A percentile compares a stretch with the other conserved stretches of the same genome.
Conservation (phyloP, 73 alveolate genomes). For the Tetrahymena borealis region DNA sequence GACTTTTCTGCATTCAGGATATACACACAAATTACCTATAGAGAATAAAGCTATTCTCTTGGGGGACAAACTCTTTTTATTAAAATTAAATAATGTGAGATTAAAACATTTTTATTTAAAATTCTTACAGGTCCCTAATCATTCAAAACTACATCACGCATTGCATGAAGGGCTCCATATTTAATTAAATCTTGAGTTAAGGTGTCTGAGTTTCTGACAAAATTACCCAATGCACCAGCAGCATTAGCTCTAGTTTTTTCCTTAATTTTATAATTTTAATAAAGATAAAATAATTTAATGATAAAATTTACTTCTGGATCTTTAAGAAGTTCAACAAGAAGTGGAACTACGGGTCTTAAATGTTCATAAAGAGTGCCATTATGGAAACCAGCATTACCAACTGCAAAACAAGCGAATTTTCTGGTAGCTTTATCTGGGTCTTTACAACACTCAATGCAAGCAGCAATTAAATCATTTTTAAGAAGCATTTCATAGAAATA, state of each 20-base stretch:
- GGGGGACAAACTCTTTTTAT: slow-evolving; percentile 48
- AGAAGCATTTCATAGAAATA: slow-evolving; percentile 88
- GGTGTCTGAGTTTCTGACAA: slow-evolving; percentile 90
- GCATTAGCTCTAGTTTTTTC: slow-evolving; percentile 99
- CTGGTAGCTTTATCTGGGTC: slow-evolving; percentile 95
- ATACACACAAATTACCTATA: slow-evolving; percentile 91
- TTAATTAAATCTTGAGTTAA: slow-evolving; percentile 84
- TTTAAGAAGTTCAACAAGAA: slow-evolving; percentile 85
- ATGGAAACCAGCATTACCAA: slow-evolving; percentile 98
- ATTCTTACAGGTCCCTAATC: slow-evolving; percentile 67
- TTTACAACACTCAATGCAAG: slow-evolving; percentile 91
- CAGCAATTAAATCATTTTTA: slow-evolving; percentile 81
- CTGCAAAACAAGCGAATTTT: slow-evolving; percentile 98
- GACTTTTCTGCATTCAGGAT: slow-evolving; percentile 78
- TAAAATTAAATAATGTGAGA: not conserved
- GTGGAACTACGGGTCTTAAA: slow-evolving; percentile 91
- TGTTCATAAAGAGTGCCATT: slow-evolving; percentile 90
- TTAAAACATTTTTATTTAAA: not conserved
- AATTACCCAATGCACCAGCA: slow-evolving; percentile 98
- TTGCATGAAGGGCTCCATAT: slow-evolving; percentile 85
- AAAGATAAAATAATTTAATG: not conserved
- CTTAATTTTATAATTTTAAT: not conserved
- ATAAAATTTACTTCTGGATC: slow-evolving; percentile 67
- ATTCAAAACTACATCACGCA: slow-evolving; percentile 78
- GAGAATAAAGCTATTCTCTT: slow-evolving; percentile 94